Conservation (phyloP, 805 yeast genomes). For the Kazachstania kunashirensis region DNA sequence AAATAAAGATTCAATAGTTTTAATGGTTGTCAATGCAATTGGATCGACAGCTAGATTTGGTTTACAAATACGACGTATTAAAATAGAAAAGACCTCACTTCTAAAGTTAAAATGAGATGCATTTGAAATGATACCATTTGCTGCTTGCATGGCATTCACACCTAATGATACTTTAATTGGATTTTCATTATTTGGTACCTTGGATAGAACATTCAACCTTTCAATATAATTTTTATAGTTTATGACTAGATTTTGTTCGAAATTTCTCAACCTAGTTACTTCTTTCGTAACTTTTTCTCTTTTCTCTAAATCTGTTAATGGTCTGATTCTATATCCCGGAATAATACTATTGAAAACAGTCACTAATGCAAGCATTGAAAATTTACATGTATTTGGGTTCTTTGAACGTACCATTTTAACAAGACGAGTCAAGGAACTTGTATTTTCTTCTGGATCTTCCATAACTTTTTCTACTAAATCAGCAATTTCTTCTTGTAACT, state of each 20-base stretch:
- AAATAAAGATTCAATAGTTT: conserved; percentile 59
- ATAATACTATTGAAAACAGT: conserved; percentile 78
- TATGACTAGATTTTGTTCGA: conserved; percentile 67
- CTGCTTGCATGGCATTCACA: conserved; percentile 57
- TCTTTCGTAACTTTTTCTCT: conserved; percentile 78
- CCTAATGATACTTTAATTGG: conserved; percentile 34
- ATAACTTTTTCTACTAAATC: conserved; percentile 63
- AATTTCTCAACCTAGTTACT: conserved; percentile 62
- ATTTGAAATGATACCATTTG: conserved; percentile 62
- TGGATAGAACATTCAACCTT: conserved; percentile 36
- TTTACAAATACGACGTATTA: conserved; percentile 59
- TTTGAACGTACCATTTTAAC: conserved; percentile 61
- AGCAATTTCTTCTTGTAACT: conserved; percentile 77
- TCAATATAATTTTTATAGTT: conserved; percentile 63
- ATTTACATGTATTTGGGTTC: conserved; percentile 54
- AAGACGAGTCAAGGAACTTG: conserved; percentile 52
- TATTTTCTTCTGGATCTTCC: conserved; percentile 85
- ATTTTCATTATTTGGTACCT: conserved; percentile 29
- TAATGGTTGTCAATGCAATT: conserved; percentile 48
- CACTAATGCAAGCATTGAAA: conserved; percentile 68
- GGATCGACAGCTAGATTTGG: conserved; percentile 39
- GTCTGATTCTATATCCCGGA: conserved; percentile 81
- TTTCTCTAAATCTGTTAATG: conserved; percentile 71
- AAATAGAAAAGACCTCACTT: conserved; percentile 56
- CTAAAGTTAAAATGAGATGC: conserved; percentile 75